phyloP scores from a whole-genome alignment of 371 early-diverging fungal genomes.

The Apophysomyces variabilis region DNA sequence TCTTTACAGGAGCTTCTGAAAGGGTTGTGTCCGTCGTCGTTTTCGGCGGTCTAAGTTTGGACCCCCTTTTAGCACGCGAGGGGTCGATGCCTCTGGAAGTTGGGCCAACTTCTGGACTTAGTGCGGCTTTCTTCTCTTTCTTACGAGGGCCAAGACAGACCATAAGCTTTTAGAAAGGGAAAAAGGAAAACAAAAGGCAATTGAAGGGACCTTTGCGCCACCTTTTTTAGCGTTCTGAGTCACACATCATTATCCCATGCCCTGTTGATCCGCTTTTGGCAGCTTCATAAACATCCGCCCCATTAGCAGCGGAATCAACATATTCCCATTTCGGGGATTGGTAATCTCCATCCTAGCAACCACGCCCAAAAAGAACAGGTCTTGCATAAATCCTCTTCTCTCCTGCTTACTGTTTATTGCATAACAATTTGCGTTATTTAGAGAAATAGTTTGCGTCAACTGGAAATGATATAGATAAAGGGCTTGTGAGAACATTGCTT shows the following conservation, averaged over 20 bases:
- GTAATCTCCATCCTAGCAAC: slow-evolving; percentile 2
- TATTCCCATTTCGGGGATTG: neutral
- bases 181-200: slow-evolving; percentile 13
- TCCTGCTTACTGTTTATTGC: too few relatives aligned
- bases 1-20: slow-evolving; percentile 6
- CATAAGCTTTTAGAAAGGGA: slow-evolving; percentile 16
- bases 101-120: slow-evolving; percentile 27
- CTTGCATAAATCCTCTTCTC: too few relatives aligned
- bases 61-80: slow-evolving; percentile 15
- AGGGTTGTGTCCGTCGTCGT: neutral
- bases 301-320: neutral
- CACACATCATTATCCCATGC: slow-evolving; percentile 4
- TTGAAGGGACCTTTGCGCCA: neutral
- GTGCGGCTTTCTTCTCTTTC: slow-evolving; percentile 29
- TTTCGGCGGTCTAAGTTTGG: slow-evolving; percentile 14
- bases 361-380: too few relatives aligned
- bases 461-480: too few relatives aligned
- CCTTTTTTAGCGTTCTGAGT: neutral
- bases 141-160: slow-evolving; percentile 41
- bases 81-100: slow-evolving; percentile 10
- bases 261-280: slow-evolving; percentile 4
- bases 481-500: too few relatives aligned
- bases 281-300: neutral
- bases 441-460: too few relatives aligned
- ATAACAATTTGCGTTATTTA: too few relatives aligned